phyloP scores from a whole-genome alignment of 2,329 filamentous ascomycete genomes.

The Tolypocladium amazonense region DNA sequence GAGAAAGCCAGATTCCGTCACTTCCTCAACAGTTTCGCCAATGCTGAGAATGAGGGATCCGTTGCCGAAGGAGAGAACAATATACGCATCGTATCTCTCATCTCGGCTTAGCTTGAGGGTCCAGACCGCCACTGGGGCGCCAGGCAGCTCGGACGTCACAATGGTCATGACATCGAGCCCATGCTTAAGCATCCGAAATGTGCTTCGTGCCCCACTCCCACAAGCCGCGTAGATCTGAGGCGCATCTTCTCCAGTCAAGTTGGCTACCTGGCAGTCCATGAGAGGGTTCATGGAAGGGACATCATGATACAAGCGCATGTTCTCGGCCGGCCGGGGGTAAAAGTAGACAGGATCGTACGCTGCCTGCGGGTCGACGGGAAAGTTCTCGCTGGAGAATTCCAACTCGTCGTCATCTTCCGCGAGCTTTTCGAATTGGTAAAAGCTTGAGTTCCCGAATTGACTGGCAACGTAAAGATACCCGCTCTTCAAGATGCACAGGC shows the following conservation, averaged over 20 bases:
- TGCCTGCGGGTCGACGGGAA: slow-evolving; percentile 62
- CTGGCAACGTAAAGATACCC: slow-evolving; percentile 90
- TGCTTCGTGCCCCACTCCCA: slow-evolving; percentile 78
- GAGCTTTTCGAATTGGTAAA: slow-evolving; percentile 96
- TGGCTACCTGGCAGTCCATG: slow-evolving; percentile 83
- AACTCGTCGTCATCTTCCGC: slow-evolving; percentile 89
- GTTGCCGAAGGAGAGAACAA: slow-evolving; percentile 87
- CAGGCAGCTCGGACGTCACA: slow-evolving; percentile 84
- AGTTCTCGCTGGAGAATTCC: slow-evolving; percentile 76
- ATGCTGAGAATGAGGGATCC: slow-evolving; percentile 88
- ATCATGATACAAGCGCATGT: slow-evolving; percentile 74
- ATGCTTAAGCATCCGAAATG: slow-evolving; percentile 86
- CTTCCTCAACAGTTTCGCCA: slow-evolving; percentile 92
- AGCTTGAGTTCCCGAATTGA: slow-evolving; percentile 85
- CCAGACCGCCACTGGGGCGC: slow-evolving; percentile 87
- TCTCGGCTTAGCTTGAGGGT: slow-evolving; percentile 76
- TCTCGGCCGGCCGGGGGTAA: slow-evolving; percentile 66
- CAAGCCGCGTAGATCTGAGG: slow-evolving; percentile 93
- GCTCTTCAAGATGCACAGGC: slow-evolving; percentile 85
- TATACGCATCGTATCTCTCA: slow-evolving; percentile 87
- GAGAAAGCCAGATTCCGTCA: slow-evolving; percentile 86
- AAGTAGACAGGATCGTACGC: slow-evolving; percentile 76
- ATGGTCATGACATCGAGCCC: slow-evolving; percentile 90
- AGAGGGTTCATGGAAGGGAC: slow-evolving; percentile 86
- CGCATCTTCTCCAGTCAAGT: slow-evolving; percentile 83